These are phyloP conservation scores for Periconia sp. DNA, from an alignment of 2,329 filamentous ascomycete genomes.

Conservation along the genomic window DNA sequence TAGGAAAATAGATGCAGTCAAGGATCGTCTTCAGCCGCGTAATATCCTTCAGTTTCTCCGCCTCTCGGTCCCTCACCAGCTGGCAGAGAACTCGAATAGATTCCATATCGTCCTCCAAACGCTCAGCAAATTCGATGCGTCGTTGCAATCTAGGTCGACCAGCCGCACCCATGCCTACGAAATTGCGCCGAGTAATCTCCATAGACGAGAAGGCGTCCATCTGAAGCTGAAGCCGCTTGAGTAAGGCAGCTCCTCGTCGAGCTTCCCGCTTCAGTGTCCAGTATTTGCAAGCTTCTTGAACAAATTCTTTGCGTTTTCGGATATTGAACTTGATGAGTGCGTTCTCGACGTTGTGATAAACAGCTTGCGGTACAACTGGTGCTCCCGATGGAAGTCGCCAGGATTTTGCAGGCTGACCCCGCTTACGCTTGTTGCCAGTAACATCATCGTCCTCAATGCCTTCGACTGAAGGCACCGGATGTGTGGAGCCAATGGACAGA, in stretches of 20 bases:
- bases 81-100: slow-evolving; percentile 74
- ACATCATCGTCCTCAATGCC: slow-evolving; percentile 55
- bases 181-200: slow-evolving; percentile 94
- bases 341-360: slow-evolving; percentile 84
- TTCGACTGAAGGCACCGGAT: slow-evolving; percentile 60
- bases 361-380: slow-evolving; percentile 87
- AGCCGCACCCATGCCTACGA: slow-evolving; percentile 88
- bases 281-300: slow-evolving; percentile 92
- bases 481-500: slow-evolving; percentile 76
- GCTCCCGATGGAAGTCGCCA: slow-evolving; percentile 96
- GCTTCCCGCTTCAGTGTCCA: slow-evolving; percentile 98
- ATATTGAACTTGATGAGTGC: slow-evolving; percentile 84
- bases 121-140: slow-evolving; percentile 86
- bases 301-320: slow-evolving; percentile 87
- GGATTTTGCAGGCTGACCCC: slow-evolving; percentile 63
- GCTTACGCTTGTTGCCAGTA: slow-evolving; percentile 66
- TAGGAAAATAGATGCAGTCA: slow-evolving; percentile 89
- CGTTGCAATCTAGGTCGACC: slow-evolving; percentile 79
- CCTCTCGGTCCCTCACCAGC: slow-evolving; percentile 76
- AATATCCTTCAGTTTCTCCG: slow-evolving; percentile 76
- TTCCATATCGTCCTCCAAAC: slow-evolving; percentile 76
- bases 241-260: slow-evolving; percentile 83
- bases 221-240: slow-evolving; percentile 92
- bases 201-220: slow-evolving; percentile 97
- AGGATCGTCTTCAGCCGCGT: slow-evolving; percentile 80